Percentiles rank a stretch among this genome's conserved stretches.
phyloP scores from a whole-genome alignment of 78 protist genomes.

The Dictyostelium citrinum region DNA sequence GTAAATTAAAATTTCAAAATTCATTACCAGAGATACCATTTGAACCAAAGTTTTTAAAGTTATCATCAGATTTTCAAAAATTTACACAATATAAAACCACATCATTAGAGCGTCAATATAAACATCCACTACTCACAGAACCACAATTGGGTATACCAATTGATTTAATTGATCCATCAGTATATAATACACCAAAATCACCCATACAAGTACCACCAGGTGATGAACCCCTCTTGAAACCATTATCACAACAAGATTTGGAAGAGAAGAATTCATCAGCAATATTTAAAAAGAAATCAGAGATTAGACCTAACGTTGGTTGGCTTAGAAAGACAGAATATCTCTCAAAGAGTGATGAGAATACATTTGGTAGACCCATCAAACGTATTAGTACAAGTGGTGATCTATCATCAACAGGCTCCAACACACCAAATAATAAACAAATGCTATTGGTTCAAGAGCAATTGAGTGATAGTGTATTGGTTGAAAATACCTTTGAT shows the following conservation, averaged over 20 bases:
- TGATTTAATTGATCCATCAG: constrained; percentile 46
- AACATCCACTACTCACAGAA: constrained; percentile 44
- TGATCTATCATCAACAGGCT: not conserved
- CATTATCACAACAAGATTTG: constrained; percentile 16
- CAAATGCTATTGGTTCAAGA: not conserved
- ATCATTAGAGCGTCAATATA: constrained; percentile 48
- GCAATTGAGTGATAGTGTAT: not conserved
- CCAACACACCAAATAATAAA: not conserved
- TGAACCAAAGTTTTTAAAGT: constrained; percentile 54
- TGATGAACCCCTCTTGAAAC: constrained; percentile 8
- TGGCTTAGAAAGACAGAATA: constrained; percentile 72
- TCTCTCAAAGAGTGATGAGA: constrained; percentile 18
- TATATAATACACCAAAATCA: constrained; percentile 16
- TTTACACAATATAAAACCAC: constrained; percentile 50
- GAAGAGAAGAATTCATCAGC: not conserved
- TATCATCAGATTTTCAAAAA: constrained; percentile 36
- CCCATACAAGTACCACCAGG: not conserved
- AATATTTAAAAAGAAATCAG: not conserved
- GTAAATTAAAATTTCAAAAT: constrained; percentile 28
- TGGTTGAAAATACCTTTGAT: constrained; percentile 60
- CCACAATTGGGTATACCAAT: constrained; percentile 67
- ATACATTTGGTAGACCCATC: constrained; percentile 14
- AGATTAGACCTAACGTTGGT: constrained; percentile 32
- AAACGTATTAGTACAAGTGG: not conserved
- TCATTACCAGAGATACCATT: constrained; percentile 56